phyloP scores from a whole-genome alignment of 2,329 filamentous ascomycete genomes.

The Sclerotinia subarctica region DNA sequence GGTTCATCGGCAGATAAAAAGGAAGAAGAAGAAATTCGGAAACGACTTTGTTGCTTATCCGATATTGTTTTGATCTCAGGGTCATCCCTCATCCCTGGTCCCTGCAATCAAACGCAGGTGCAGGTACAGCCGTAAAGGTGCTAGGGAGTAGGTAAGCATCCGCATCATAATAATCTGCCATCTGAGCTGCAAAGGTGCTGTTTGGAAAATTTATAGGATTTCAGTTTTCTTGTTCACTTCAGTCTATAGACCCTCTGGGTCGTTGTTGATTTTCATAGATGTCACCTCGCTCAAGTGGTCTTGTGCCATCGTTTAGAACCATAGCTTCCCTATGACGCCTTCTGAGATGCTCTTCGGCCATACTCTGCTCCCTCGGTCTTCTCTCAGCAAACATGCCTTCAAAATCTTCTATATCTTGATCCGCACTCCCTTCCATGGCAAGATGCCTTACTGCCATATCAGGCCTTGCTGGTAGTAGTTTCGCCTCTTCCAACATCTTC shows the following conservation, averaged over 20 bases:
- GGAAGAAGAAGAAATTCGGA: not conserved
- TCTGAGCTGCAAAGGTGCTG: too few species aligned
- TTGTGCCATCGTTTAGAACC: slow-evolving; percentile 83
- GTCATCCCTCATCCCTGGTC: slow-evolving; percentile 16
- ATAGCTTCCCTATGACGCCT: slow-evolving; percentile 81
- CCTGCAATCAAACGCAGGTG: slow-evolving; percentile 16
- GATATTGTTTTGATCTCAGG: slow-evolving; percentile 6
- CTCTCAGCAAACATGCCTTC: slow-evolving; percentile 35
- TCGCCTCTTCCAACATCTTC: slow-evolving; percentile 32
- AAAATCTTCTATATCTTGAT: slow-evolving; percentile 44
- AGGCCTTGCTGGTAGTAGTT: slow-evolving; percentile 30
- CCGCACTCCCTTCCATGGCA: slow-evolving; percentile 49
- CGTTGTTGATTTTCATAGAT: slow-evolving; percentile 60
- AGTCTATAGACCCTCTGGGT: not conserved
- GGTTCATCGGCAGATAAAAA: not conserved
- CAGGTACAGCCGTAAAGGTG: slow-evolving; percentile 4
- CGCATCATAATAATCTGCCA: not conserved
- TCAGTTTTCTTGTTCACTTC: not conserved
- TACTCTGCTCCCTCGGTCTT: slow-evolving; percentile 51
- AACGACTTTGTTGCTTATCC: slow-evolving; percentile 16
- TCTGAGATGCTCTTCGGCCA: slow-evolving; percentile 68
- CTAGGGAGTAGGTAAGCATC: not conserved
- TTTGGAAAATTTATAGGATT: not conserved
- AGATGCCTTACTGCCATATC: slow-evolving; percentile 33
- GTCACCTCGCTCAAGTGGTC: slow-evolving; percentile 68